These are phyloP conservation scores for Guadua angustifolia DNA, from an alignment of 176 grass and related monocot genomes.

Conservation along the genomic window DNA sequence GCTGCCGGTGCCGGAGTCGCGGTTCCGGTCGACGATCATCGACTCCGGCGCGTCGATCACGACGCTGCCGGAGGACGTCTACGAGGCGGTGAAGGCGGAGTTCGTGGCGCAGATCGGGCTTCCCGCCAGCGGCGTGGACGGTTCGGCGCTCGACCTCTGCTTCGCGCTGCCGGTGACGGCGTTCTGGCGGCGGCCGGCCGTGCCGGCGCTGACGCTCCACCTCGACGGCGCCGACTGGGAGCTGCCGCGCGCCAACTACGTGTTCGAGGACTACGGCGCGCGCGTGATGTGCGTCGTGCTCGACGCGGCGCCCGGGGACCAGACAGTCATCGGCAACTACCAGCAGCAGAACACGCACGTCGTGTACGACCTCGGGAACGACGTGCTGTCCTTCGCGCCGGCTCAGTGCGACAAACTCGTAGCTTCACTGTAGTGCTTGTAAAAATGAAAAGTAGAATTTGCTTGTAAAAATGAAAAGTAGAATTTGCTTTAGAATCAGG, in stretches of 20 bases:
- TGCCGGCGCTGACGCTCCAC: constrained; percentile 77
- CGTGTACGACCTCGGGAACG: constrained; percentile 69
- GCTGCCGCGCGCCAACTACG: constrained; percentile 66
- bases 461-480: not conserved
- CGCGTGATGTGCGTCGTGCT: constrained; percentile 76
- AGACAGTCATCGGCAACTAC: constrained; percentile 80
- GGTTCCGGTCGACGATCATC: constrained; percentile 62
- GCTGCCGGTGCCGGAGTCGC: constrained; percentile 44
- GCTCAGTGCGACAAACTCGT: constrained; percentile 63
- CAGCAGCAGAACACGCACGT: constrained; percentile 95
- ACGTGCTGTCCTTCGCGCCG: constrained; percentile 70
- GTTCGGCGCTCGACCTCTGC: constrained; percentile 66
- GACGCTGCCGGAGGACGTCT: constrained; percentile 56
- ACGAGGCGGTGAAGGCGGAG: constrained; percentile 61
- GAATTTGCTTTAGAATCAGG: not conserved
- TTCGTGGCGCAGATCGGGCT: constrained; percentile 62
- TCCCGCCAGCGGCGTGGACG: constrained; percentile 19
- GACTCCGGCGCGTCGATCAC: constrained; percentile 81
- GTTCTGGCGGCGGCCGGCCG: constrained; percentile 34
- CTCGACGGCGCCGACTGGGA: constrained; percentile 85
- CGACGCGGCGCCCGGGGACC: constrained; percentile 58
- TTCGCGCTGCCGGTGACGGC: constrained; percentile 51
- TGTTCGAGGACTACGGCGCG: constrained; percentile 48
- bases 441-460: not conserved
- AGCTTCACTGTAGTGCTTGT: constrained; percentile 29